Evolutionary conservation across 1,139 yeast genomes (phyloP), one percentile per base, ranked within the genome.

Genomic region (Candida sojae): DNA sequence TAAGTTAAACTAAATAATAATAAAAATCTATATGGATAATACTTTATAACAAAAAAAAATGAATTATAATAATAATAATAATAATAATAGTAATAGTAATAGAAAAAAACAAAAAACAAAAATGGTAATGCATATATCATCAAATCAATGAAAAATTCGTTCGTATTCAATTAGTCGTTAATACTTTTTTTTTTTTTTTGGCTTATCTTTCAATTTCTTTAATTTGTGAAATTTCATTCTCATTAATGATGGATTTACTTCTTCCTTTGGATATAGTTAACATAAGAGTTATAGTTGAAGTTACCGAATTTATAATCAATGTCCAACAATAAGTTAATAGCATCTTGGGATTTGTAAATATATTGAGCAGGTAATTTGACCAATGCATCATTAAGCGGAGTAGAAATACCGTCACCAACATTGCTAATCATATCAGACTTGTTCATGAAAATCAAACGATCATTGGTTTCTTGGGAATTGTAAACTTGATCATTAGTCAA

Each of bases 221-320:
- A 25, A n/a, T 34, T 17, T 37, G 9, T 10, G 12, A 23, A 11
- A 17, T 12, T 28, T 32, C 29, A 9, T 13, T 40, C 5, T 40
- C 21, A 11, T 21, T 40, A 21, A 12, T 6, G n/a, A 41, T 17
- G 21, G 12, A 21, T 17, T 26, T 42, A 30, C 29, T 35, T 30
- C 35, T 41, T 56, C 44, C 68, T 68, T 51, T 70, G 70, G 51
- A 79, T 74, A 57, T 76, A 82, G 58, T 74, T 74, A 53, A 68
- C 62, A 62, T 83, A 83, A 42, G 82, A 76, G 44, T 69, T 68
- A 56, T 72, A 71, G 60, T 80, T 75, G 66, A 83, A 83, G 60
- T 74, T 74, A 40, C 83, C 80, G 60, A 83, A 83, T 62, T 80
- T 82, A 63, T 80, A 80, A 61, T 82, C 87, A 56, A 83, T 70